These are phyloP conservation scores for Synchytrium microbalum DNA, from an alignment of 371 early-diverging fungal species.

Conservation along the genomic window DNA sequence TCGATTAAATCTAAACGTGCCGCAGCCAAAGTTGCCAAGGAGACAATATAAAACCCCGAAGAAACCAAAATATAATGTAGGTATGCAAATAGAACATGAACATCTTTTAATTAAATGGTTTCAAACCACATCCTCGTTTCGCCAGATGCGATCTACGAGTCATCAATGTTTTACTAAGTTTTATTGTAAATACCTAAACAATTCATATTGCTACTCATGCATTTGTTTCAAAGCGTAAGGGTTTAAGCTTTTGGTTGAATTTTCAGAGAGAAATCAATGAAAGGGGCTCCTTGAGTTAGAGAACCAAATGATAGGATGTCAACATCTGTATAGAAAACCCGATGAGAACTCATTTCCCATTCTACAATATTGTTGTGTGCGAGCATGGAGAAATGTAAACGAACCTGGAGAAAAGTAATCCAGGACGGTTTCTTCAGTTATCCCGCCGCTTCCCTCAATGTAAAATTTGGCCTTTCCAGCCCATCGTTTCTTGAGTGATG, in stretches of 20 bases:
- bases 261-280: conserved; percentile 94
- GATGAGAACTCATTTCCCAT: conserved; percentile 8
- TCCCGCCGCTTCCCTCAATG: conserved; percentile 92
- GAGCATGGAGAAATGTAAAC: conserved; percentile 1
- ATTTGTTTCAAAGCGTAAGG: too few species aligned
- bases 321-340: conserved; percentile 47
- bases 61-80: too few species aligned
- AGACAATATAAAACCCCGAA: too few species aligned
- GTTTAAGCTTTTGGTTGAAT: conserved; percentile 20
- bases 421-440: conserved; percentile 79
- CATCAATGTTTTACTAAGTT: too few species aligned
- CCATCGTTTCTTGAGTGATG: conserved; percentile 67
- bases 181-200: too few species aligned
- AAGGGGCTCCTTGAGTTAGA: conserved; percentile 88
- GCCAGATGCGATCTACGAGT: too few species aligned
- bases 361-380: not conserved
- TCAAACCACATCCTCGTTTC: too few species aligned
- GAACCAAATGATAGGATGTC: conserved; percentile 90
- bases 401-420: conserved; percentile 74
- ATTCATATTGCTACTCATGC: too few species aligned
- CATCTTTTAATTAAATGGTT: too few species aligned
- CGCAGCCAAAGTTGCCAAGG: too few species aligned
- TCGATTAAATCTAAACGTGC: too few species aligned
- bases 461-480: conserved; percentile 61
- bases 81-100: too few species aligned